Base-by-base conservation (phyloP, 1,284 basidiomycete species). In the Puccinia triticina region DNA sequence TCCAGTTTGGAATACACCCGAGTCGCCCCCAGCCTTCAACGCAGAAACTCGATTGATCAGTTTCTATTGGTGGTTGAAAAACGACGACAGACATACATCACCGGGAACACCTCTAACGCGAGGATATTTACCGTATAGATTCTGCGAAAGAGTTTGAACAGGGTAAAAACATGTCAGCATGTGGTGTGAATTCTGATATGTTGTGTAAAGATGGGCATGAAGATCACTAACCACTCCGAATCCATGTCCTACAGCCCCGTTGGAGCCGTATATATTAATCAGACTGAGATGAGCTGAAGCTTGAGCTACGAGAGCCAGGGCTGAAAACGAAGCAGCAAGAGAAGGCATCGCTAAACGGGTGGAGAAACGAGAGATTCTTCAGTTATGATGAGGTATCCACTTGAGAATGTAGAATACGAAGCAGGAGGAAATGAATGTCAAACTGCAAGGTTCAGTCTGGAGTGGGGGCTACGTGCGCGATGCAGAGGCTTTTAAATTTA, bases 1-100 rank as follows among this genome's bases (percentile, higher is more conserved):
- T 40, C 78, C 78, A 34, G 78, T 80, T 80, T 80, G 78, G 48
- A 80, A 80, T 2, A 80, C 48, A 12, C 67, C 69, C n/a, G 67
- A 72, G 40, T 80, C 78, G 32, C 78, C 78, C 21, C 78, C 78
- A 26, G 78, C 78, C 78, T 80, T 14, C 18, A 61, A 59, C 18
- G 40, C 32, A 4, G 59, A 21, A 34, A 34, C 34, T 12, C 32
- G 4, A 61, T 61, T 32, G 66, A 48, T n/a, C 18, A 61, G 14
- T 3, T 7, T 37, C 11, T 59, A 37, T 26, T n/a, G 29, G 18
- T 12, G 43, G n/a, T 8, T 32, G 67, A 1, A 59, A 0, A 61
- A 40, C 3, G 66, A 73, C 2, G 11, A 14, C 57, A 61, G 12
- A n/a, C 77, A 37, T 57, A 79, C 77, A 46, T 79, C 78, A 59